These are phyloP conservation scores for Hippophae rhamnoides DNA, from an alignment of 306 rosid species.

Conservation along the genomic window DNA sequence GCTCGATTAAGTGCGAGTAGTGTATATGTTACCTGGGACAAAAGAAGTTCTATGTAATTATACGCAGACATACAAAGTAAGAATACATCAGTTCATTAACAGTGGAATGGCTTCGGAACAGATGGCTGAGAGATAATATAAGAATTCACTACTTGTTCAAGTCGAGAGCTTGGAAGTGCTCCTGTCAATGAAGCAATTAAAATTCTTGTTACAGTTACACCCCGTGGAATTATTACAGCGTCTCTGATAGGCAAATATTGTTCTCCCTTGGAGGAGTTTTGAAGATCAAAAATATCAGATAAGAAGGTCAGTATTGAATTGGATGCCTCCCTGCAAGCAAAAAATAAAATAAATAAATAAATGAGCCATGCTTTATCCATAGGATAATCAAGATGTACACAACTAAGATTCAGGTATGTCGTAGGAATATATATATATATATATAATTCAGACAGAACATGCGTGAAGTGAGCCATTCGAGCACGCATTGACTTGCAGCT, in stretches of 20 bases:
- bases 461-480: no score
- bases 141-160: conserved; percentile 54
- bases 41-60: conserved; percentile 10
- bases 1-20: conserved; percentile 67
- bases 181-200: conserved; percentile 89
- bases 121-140: background rate
- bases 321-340: conserved; percentile 79
- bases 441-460: no score
- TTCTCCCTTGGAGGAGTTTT: conserved; percentile 44
- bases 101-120: background rate
- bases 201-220: conserved; percentile 56
- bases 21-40: conserved; percentile 69
- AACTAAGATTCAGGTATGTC: background rate
- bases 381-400: conserved; percentile 11
- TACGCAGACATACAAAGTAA: conserved; percentile 7
- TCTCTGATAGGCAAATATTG: conserved; percentile 67
- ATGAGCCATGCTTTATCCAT: background rate
- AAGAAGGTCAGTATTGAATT: conserved; percentile 91
- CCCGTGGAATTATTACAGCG: conserved; percentile 70
- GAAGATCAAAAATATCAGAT: conserved; percentile 80
- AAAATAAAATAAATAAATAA: conserved; percentile 15
- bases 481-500: no score
- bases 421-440: no score
- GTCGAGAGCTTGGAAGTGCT: conserved; percentile 88
- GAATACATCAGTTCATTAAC: background rate